Conservation (phyloP, 495 filamentous ascomycete species). For the Hypoxylon lenormandii region DNA sequence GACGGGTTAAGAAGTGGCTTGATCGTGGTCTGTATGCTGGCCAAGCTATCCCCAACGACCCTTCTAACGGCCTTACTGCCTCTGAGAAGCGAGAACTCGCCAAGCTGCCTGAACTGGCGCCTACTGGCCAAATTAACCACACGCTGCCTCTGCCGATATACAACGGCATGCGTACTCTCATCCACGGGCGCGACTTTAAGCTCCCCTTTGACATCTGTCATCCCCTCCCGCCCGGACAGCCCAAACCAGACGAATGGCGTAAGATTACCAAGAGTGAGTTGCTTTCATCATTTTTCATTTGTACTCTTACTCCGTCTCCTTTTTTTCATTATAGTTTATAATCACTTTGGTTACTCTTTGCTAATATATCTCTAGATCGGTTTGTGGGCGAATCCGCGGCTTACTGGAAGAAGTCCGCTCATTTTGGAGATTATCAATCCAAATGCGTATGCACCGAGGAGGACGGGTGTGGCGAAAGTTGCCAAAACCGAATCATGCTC, state of each 20-base stretch:
- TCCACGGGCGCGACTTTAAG: slow-evolving; percentile 79
- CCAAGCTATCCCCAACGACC: slow-evolving; percentile 72
- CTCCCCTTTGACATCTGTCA: slow-evolving; percentile 90
- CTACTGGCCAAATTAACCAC: slow-evolving; percentile 56
- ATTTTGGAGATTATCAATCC: slow-evolving; percentile 75
- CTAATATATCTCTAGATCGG: slow-evolving; percentile 69
- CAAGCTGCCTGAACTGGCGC: slow-evolving; percentile 63
- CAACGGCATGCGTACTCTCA: slow-evolving; percentile 66
- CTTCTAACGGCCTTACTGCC: slow-evolving; percentile 66
- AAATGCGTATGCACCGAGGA: slow-evolving; percentile 82
- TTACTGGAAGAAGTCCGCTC: slow-evolving; percentile 83
- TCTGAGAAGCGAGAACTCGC: slow-evolving; percentile 73
- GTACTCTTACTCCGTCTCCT: no score
- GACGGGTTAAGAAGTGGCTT: slow-evolving; percentile 77
- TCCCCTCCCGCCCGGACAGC: slow-evolving; percentile 83
- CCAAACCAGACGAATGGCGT: slow-evolving; percentile 89
- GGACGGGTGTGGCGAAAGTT: slow-evolving; percentile 85
- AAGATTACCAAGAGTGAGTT: slow-evolving; percentile 84
- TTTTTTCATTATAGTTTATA: neutral
- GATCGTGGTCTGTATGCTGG: slow-evolving; percentile 88
- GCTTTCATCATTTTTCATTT: slow-evolving; percentile 29
- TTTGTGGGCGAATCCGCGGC: slow-evolving; percentile 90
- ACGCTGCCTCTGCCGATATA: slow-evolving; percentile 60
- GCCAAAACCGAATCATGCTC: slow-evolving; percentile 94
- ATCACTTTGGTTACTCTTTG: slow-evolving; percentile 1